Evolutionary conservation across 140 eudicot genomes (phyloP).

Genomic region (Flaveria floridana): DNA sequence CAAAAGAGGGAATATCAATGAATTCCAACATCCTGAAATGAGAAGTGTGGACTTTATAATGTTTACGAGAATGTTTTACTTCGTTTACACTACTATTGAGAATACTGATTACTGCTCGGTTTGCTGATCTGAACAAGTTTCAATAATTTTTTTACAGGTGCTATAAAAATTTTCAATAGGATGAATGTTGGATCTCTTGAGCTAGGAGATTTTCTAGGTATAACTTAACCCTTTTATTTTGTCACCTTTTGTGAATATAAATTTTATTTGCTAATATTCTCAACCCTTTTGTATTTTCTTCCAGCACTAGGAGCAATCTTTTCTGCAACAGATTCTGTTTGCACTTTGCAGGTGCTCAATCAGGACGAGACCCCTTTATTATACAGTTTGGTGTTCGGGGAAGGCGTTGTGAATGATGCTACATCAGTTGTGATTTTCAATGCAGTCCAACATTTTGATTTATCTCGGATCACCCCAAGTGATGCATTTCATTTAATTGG

Average conservation of each 20-base stretch:
- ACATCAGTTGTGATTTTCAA: slow-evolving; percentile 92
- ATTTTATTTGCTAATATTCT: slow-evolving; percentile 7
- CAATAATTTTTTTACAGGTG: slow-evolving; percentile 47
- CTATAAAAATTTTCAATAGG: slow-evolving; percentile 50
- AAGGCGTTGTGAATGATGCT: slow-evolving; percentile 97
- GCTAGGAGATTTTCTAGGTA: slow-evolving; percentile 85
- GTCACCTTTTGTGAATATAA: not conserved
- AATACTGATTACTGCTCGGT: slow-evolving; percentile 6
- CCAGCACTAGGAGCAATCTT: slow-evolving; percentile 92
- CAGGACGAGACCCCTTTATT: slow-evolving; percentile 89
- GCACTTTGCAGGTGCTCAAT: slow-evolving; percentile 91
- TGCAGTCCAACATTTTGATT: slow-evolving; percentile 84
- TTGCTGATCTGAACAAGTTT: slow-evolving; percentile 19
- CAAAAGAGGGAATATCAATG: not conserved
- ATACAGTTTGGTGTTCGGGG: slow-evolving; percentile 92
- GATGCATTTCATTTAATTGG: slow-evolving; percentile 63
- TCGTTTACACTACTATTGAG: not conserved
- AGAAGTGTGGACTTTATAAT: not conserved
- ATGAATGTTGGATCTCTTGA: slow-evolving; percentile 68
- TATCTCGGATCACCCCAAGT: slow-evolving; percentile 50
- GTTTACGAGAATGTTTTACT: slow-evolving; percentile 4
- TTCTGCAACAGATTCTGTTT: slow-evolving; percentile 97
- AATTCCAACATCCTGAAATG: slow-evolving; percentile 6
- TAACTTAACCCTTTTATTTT: slow-evolving; percentile 6
- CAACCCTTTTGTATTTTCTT: slow-evolving; percentile 4